Evolutionary conservation across 75 land plant species (phyloP).

Genomic region (Pinus albicaulis): DNA sequence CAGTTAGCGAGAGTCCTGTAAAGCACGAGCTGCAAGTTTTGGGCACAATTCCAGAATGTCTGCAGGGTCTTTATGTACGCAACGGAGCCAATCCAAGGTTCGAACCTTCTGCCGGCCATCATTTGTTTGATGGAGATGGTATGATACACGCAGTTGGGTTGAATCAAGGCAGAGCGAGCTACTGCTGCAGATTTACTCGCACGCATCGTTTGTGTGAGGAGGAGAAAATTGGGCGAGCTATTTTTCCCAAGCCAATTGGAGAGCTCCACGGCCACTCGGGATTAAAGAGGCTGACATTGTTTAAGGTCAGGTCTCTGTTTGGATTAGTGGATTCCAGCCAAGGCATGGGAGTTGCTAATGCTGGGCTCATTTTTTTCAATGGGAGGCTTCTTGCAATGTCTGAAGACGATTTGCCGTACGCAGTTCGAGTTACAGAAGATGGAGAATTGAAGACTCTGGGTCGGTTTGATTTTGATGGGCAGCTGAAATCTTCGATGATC

Average conservation of each 20-base stretch:
- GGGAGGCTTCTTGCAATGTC: conserved; percentile 84
- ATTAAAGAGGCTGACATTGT: conserved; percentile 58
- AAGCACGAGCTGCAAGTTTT: conserved; percentile 30
- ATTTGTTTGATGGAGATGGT: conserved; percentile 91
- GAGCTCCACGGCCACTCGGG: conserved; percentile 93
- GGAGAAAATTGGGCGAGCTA: conserved; percentile 48
- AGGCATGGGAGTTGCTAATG: conserved; percentile 88
- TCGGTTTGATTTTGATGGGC: conserved; percentile 58
- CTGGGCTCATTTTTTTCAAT: conserved; percentile 81
- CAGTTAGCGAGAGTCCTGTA: conserved; percentile 65
- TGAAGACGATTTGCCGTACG: conserved; percentile 89
- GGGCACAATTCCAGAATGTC: conserved; percentile 62
- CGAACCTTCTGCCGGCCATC: conserved; percentile 80
- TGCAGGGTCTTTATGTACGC: conserved; percentile 75
- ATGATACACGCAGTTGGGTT: conserved; percentile 82
- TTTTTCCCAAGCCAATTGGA: conserved; percentile 86
- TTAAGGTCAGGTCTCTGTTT: conserved; percentile 41
- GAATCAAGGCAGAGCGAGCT: conserved; percentile 44
- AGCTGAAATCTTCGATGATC: conserved; percentile 64
- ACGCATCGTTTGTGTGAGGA: conserved; percentile 67
- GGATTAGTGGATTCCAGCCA: conserved; percentile 58
- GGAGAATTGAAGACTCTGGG: conserved; percentile 79
- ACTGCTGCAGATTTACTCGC: conserved; percentile 66
- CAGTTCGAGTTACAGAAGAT: conserved; percentile 47
- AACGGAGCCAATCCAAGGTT: conserved; percentile 87